Percentiles rank a stretch among this genome's conserved stretches.
Conservation (phyloP, 1,139 yeast species). For the Saccharomyces hybrid region DNA sequence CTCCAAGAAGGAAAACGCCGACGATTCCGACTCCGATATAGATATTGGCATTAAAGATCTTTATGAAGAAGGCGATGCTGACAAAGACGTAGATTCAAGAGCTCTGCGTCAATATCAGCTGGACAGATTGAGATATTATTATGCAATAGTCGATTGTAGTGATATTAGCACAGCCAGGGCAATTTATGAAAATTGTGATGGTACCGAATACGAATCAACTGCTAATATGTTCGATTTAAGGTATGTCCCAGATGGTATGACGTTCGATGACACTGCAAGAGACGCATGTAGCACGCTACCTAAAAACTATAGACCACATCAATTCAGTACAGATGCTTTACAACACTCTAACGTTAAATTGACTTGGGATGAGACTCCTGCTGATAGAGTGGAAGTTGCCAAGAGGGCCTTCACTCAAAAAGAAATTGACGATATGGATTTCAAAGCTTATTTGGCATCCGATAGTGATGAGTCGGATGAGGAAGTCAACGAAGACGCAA, state of each 20-base stretch:
- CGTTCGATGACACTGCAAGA: slow-evolving; percentile 66
- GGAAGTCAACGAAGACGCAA: slow-evolving; percentile 38
- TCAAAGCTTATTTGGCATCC: slow-evolving; percentile 89
- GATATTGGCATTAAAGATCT: slow-evolving; percentile 55
- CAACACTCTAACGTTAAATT: slow-evolving; percentile 89
- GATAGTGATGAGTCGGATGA: slow-evolving; percentile 53
- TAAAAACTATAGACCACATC: slow-evolving; percentile 65
- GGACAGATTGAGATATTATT: slow-evolving; percentile 79
- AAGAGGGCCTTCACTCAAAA: slow-evolving; percentile 78
- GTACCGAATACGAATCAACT: slow-evolving; percentile 91
- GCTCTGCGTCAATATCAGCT: slow-evolving; percentile 70
- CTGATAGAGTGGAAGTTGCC: slow-evolving; percentile 73
- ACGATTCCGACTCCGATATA: slow-evolving; percentile 40
- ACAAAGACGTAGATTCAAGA: slow-evolving; percentile 63
- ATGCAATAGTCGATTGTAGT: slow-evolving; percentile 88
- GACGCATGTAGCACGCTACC: slow-evolving; percentile 72
- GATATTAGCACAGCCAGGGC: slow-evolving; percentile 59
- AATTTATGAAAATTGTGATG: slow-evolving; percentile 84
- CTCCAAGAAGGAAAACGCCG: slow-evolving; percentile 33
- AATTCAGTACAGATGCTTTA: slow-evolving; percentile 86
- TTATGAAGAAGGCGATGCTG: slow-evolving; percentile 65
- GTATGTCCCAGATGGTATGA: slow-evolving; percentile 87
- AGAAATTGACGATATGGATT: slow-evolving; percentile 94
- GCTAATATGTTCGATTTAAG: slow-evolving; percentile 90
- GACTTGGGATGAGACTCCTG: slow-evolving; percentile 98